Conservation (phyloP, 345 rosid species). For the Lenwebbia sp. region DNA sequence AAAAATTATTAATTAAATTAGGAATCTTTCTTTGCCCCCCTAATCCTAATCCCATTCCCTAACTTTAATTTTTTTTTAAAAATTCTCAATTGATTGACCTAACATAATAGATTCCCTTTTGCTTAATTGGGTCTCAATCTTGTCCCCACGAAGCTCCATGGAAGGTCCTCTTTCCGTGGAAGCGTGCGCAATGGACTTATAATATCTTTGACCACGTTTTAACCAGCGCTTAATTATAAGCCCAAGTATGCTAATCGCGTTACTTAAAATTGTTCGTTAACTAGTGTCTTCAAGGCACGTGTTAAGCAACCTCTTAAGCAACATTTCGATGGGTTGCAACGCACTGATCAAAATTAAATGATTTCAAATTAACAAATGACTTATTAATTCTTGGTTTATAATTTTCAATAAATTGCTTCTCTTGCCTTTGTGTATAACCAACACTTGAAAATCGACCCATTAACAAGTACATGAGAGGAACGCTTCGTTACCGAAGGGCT, state of each 20-base stretch:
- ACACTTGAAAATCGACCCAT: not conserved
- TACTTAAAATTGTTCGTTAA: not conserved
- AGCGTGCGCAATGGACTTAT: slow-evolving; percentile 18
- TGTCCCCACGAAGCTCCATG: slow-evolving; percentile 30
- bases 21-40: not conserved
- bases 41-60: not conserved
- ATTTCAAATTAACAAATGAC: not conserved
- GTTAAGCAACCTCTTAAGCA: not conserved
- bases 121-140: not conserved
- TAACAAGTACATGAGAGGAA: not conserved
- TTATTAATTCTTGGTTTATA: too few relatives aligned
- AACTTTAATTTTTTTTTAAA: not conserved
- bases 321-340: too few relatives aligned
- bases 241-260: fast-evolving
- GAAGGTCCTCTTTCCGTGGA: slow-evolving; percentile 18
- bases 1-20: not conserved
- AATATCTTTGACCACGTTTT: not conserved
- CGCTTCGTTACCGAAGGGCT: not conserved
- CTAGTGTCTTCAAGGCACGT: not conserved
- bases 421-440: not conserved
- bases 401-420: not conserved
- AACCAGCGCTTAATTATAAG: not conserved
- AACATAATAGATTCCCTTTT: not conserved
- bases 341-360: fast-evolving
- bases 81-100: not conserved